Percentiles rank a stretch among this genome's conserved stretches.
These are phyloP conservation scores for Debaryomyces subglobosus DNA, from an alignment of 1,139 yeast species.

Conservation along the genomic window DNA sequence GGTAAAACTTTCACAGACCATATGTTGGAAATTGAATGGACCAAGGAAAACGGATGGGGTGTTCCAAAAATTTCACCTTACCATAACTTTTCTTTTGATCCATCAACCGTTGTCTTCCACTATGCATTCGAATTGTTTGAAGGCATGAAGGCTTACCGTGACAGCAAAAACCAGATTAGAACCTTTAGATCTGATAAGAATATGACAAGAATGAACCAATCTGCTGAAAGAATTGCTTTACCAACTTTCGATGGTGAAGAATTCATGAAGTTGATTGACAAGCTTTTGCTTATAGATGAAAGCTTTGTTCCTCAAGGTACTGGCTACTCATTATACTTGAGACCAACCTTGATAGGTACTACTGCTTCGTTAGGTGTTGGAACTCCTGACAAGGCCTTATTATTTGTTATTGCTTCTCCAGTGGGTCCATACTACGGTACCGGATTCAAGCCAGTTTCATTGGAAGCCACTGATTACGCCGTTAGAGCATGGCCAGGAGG, in stretches of 20 bases:
- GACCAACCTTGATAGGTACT: conserved; percentile 96
- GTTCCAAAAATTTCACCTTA: conserved; percentile 85
- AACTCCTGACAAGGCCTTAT: conserved; percentile 75
- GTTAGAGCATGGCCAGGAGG: conserved; percentile 99
- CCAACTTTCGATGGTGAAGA: conserved; percentile 84
- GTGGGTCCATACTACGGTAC: conserved; percentile 92
- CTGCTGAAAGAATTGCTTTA: conserved; percentile 84
- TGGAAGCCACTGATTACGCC: conserved; percentile 93
- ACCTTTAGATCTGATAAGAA: conserved; percentile 90
- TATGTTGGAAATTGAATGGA: conserved; percentile 89
- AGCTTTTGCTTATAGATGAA: conserved; percentile 72
- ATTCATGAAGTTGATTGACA: conserved; percentile 70
- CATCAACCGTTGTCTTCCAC: conserved; percentile 88
- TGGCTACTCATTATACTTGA: conserved; percentile 88
- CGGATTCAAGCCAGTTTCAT: conserved; percentile 90
- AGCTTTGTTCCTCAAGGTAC: conserved; percentile 78
- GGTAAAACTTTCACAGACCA: conserved; percentile 90
- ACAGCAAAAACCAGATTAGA: conserved; percentile 66
- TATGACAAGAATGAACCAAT: conserved; percentile 87
- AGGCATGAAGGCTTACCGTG: conserved; percentile 94
- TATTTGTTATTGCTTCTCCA: conserved; percentile 88
- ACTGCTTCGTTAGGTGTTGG: conserved; percentile 83
- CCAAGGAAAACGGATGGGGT: conserved; percentile 76
- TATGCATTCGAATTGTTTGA: conserved; percentile 95
- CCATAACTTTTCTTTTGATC: conserved; percentile 74